Percentiles rank a stretch among this genome's conserved stretches.
Evolutionary conservation across 2,329 filamentous ascomycete genomes (phyloP).

Genomic region (Endothia cerciana): DNA sequence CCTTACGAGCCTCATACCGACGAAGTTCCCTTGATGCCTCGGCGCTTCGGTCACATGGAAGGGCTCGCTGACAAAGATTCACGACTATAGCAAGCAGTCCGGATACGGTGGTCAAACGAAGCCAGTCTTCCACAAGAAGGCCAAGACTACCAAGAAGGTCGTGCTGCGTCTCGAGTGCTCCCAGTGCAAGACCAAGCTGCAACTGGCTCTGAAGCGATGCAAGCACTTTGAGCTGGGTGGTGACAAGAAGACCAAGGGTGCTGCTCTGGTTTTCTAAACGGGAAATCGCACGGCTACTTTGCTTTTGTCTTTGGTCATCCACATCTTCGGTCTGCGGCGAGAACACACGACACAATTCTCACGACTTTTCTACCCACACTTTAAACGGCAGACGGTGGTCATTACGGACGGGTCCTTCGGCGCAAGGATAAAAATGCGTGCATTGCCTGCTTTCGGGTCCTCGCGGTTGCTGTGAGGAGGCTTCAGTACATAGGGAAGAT

Average conservation of each 20-base stretch:
- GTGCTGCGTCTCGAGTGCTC: conserved; percentile 98
- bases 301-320: conserved; percentile 27
- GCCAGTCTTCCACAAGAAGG: conserved; percentile 99
- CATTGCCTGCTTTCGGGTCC: conserved; percentile 30
- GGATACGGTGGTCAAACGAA: conserved; percentile 99
- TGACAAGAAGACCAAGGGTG: conserved; percentile 99
- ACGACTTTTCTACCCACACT: conserved; percentile 27
- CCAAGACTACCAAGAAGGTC: conserved; percentile 99
- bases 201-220: conserved; percentile 98
- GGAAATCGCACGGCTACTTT: conserved; percentile 12
- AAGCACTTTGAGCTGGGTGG: conserved; percentile 99
- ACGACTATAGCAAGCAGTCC: conserved; percentile 40
- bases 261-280: conserved; percentile 97
- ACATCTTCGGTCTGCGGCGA: conserved; percentile 29
- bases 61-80: conserved; percentile 11
- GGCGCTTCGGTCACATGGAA: not conserved
- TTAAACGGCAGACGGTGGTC: conserved; percentile 29
- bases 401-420: conserved; percentile 30
- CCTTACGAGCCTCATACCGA: not conserved
- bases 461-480: conserved; percentile 29
- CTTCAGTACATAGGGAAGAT: conserved; percentile 29
- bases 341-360: conserved; percentile 26
- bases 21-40: not conserved
- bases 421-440: conserved; percentile 30
- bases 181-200: conserved; percentile 96